These are phyloP conservation scores for Trichaptum fuscoviolaceum DNA, from an alignment of 768 basidiomycete species.

Conservation along the genomic window DNA sequence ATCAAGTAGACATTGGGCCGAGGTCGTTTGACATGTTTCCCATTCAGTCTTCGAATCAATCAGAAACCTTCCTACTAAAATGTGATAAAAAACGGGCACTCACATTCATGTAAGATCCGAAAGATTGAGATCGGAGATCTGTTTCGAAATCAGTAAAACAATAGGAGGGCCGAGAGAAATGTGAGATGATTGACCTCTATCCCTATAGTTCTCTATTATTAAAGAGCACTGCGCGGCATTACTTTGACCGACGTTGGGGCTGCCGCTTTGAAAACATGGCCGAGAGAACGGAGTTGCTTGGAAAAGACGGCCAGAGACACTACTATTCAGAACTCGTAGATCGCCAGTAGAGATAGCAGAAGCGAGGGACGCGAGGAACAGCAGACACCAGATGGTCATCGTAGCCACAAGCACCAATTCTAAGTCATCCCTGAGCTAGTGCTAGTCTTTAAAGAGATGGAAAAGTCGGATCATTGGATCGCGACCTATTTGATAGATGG, in stretches of 20 bases:
- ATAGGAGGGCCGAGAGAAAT: background rate
- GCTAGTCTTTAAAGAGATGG: background rate
- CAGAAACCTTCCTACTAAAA: background rate
- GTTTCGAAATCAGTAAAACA: background rate
- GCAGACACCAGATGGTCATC: background rate
- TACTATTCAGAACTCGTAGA: background rate
- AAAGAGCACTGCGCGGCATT: background rate
- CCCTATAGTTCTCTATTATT: background rate
- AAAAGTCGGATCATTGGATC: background rate
- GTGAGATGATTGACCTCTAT: background rate
- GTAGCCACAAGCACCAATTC: background rate
- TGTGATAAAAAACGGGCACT: background rate
- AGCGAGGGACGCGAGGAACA: background rate
- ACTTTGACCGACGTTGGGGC: background rate
- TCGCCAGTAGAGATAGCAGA: background rate
- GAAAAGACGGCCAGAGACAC: background rate
- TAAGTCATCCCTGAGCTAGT: background rate
- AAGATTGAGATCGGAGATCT: background rate
- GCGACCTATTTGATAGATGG: no score
- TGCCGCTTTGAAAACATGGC: background rate
- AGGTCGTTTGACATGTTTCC: background rate
- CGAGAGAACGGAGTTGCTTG: background rate
- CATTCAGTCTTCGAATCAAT: background rate
- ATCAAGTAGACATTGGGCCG: background rate
- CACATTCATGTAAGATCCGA: background rate